Evolutionary conservation across 306 rosid genomes (phyloP).

Genomic region (Lathyrus aphaca): DNA sequence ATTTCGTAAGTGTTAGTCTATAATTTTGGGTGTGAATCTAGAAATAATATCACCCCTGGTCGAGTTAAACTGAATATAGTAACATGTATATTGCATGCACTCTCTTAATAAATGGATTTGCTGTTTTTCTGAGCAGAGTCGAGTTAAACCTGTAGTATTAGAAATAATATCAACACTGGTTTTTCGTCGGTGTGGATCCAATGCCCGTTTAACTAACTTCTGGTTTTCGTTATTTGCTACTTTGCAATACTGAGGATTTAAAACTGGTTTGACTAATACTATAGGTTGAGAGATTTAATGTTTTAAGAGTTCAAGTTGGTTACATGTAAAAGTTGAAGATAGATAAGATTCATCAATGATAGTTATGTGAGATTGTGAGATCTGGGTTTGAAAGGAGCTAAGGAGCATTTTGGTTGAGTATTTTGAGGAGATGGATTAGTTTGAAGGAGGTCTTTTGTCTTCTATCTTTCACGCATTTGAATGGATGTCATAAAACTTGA

Average conservation of each 20-base stretch:
- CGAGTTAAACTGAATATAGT: conserved; percentile 5
- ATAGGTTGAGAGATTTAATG: conserved; percentile 55
- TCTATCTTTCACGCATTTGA: conserved; percentile 2
- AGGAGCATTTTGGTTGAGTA: conserved; percentile 56
- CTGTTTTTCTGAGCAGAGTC: conserved; percentile 14
- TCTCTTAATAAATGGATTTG: conserved; percentile 28
- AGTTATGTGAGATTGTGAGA: conserved; percentile 53
- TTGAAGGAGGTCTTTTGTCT: conserved; percentile 2
- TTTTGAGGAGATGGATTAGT: conserved; percentile 54
- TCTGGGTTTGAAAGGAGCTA: conserved; percentile 59
- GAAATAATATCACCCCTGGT: conserved; percentile 6
- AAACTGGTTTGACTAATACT: conserved; percentile 47
- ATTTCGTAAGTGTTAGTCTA: conserved; percentile 8
- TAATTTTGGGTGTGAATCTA: conserved; percentile 14
- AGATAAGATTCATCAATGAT: conserved; percentile 47
- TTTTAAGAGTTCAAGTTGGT: conserved; percentile 54
- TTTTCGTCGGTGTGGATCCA: too few relatives aligned
- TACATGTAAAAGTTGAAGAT: conserved; percentile 46
- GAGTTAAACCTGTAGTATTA: too few relatives aligned
- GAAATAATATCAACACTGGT: too few relatives aligned
- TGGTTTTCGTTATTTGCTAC: conserved; percentile 32
- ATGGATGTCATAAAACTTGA: conserved; percentile 5
- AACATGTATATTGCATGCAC: not conserved
- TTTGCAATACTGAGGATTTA: conserved; percentile 54
- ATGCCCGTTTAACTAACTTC: conserved; percentile 12